Percentiles rank a stretch among this genome's conserved stretches.
Conservation (phyloP, 2,329 filamentous ascomycete genomes). For the Trichoderma sp. region DNA sequence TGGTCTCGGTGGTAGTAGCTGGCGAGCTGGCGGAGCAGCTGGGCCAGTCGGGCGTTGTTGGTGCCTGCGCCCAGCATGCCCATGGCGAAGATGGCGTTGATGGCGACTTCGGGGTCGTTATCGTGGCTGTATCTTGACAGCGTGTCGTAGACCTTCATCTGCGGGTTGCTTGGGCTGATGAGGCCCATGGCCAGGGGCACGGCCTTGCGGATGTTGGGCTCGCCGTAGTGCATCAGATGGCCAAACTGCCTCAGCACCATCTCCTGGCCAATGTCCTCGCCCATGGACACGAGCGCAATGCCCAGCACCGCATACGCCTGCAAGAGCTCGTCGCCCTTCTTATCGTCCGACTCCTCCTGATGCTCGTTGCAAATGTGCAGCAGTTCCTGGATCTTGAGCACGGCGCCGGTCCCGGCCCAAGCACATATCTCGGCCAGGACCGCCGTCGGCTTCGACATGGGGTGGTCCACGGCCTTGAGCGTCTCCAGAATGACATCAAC, state of each 20-base stretch:
- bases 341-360: slow-evolving; percentile 90
- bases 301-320: slow-evolving; percentile 96
- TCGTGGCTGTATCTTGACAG: slow-evolving; percentile 97
- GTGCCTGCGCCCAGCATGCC: slow-evolving; percentile 94
- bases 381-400: slow-evolving; percentile 95
- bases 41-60: slow-evolving; percentile 95
- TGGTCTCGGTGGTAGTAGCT: slow-evolving; percentile 98
- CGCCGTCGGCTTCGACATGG: slow-evolving; percentile 93
- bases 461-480: slow-evolving; percentile 93
- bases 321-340: slow-evolving; percentile 91
- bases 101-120: slow-evolving; percentile 95
- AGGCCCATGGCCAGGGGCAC: slow-evolving; percentile 96
- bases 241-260: slow-evolving; percentile 98
- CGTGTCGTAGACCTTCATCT: slow-evolving; percentile 99
- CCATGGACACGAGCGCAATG: slow-evolving; percentile 93
- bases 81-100: slow-evolving; percentile 99
- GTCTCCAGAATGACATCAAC: slow-evolving; percentile 98
- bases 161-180: slow-evolving; percentile 94
- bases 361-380: slow-evolving; percentile 98
- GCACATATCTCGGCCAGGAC: slow-evolving; percentile 95
- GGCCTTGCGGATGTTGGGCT: slow-evolving; percentile 93
- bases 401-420: slow-evolving; percentile 95
- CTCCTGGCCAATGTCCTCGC: slow-evolving; percentile 96
- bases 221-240: slow-evolving; percentile 98
- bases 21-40: slow-evolving; percentile 89